Conservation (phyloP, 2,329 filamentous ascomycete species). For the Colletotrichum costaricense region DNA sequence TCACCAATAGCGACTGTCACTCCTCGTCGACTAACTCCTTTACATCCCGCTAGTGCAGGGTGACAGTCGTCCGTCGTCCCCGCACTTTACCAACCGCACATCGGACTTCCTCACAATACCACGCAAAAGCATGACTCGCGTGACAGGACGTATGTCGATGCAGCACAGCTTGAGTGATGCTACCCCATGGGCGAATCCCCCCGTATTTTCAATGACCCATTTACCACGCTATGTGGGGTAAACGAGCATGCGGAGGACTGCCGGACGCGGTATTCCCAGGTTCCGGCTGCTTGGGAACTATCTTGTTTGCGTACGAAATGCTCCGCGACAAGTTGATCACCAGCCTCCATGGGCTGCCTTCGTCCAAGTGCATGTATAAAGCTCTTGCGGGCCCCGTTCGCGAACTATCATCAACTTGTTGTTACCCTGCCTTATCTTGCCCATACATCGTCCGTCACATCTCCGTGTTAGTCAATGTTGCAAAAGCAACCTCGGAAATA, state of each 20-base stretch:
- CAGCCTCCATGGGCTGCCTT: neutral
- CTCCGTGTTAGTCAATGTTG: neutral
- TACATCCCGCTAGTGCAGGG: conserved; percentile 6
- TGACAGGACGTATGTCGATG: neutral
- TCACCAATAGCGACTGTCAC: neutral
- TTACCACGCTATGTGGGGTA: conserved; percentile 26
- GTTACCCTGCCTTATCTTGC: too few species aligned
- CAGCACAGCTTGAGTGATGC: conserved; percentile 19
- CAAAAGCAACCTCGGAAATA: conserved; percentile 9
- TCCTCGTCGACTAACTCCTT: too few species aligned
- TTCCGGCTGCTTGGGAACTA: conserved; percentile 4
- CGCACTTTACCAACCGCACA: conserved; percentile 6
- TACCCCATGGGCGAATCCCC: conserved; percentile 27
- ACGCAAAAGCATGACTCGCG: conserved; percentile 15
- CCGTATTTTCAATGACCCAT: conserved; percentile 14
- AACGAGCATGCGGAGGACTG: conserved; percentile 14
- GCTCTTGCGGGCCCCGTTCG: conserved; percentile 5
- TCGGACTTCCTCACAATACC: neutral
- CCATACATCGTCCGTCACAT: neutral
- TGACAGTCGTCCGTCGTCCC: conserved; percentile 30
- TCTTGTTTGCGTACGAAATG: neutral
- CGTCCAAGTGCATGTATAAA: conserved; percentile 13
- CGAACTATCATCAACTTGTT: neutral
- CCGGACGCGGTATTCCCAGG: neutral
- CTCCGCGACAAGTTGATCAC: neutral